Conservation (phyloP, 768 basidiomycete species). For the Pleurotus cornucopiae region DNA sequence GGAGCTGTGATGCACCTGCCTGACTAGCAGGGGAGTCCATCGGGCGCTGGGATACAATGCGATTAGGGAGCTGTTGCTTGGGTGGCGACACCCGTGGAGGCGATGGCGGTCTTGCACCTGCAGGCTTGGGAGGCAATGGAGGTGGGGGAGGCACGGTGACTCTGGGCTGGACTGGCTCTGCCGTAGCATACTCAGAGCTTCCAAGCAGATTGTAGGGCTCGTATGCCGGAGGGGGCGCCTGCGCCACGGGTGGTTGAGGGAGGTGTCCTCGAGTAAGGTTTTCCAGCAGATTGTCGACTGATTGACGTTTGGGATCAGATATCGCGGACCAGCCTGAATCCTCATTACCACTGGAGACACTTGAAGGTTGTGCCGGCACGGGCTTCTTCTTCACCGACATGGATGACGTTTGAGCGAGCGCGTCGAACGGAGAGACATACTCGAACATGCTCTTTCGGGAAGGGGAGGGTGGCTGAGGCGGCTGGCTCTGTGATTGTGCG, state of each 20-base stretch:
- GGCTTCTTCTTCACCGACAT: slow-evolving; percentile 65
- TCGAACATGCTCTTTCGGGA: slow-evolving; percentile 83
- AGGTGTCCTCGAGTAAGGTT: slow-evolving; percentile 56
- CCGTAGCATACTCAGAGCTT: slow-evolving; percentile 40
- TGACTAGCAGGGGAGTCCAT: slow-evolving; percentile 53
- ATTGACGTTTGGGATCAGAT: slow-evolving; percentile 71
- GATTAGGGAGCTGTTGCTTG: slow-evolving; percentile 34
- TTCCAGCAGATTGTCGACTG: slow-evolving; percentile 78
- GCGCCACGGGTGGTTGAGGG: slow-evolving; percentile 28
- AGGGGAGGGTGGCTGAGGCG: slow-evolving; percentile 55
- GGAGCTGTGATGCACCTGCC: slow-evolving; percentile 22
- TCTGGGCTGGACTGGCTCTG: slow-evolving; percentile 36
- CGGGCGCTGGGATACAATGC: slow-evolving; percentile 34
- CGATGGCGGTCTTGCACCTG: slow-evolving; percentile 42
- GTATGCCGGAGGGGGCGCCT: slow-evolving; percentile 36
- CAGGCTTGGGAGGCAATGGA: slow-evolving; percentile 60
- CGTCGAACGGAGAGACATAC: slow-evolving; percentile 82
- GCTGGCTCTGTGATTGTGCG: slow-evolving; percentile 21
- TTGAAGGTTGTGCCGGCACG: slow-evolving; percentile 42
- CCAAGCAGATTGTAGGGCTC: slow-evolving; percentile 36
- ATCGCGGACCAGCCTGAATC: slow-evolving; percentile 52
- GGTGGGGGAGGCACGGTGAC: slow-evolving; percentile 56
- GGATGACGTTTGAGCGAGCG: slow-evolving; percentile 50
- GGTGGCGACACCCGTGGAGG: slow-evolving; percentile 61
- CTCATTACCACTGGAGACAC: slow-evolving; percentile 44